A percentile compares a stretch with the other conserved stretches of the same genome.
Conservation (phyloP, 139 green algal species). For the Picochlorum sp. region DNA sequence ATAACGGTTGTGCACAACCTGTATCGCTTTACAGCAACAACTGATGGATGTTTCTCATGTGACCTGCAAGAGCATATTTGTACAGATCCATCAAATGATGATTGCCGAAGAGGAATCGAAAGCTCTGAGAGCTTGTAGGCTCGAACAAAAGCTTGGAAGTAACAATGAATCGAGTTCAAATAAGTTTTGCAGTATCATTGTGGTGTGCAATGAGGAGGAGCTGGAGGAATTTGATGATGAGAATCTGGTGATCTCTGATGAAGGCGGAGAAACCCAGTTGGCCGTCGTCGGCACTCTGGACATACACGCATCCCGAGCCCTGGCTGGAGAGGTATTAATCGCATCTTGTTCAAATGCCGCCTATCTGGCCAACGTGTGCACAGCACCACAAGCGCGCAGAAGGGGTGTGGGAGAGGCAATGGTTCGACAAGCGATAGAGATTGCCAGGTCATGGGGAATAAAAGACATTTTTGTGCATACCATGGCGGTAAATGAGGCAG, state of each 20-base stretch:
- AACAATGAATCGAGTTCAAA: too few relatives aligned
- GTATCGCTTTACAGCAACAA: too few relatives aligned
- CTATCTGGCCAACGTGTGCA: slow-evolving; percentile 45
- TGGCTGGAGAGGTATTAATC: slow-evolving; percentile 34
- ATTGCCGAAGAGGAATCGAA: slow-evolving; percentile 30
- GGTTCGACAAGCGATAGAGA: slow-evolving; percentile 6
- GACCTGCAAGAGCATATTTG: too few relatives aligned
- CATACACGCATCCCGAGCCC: slow-evolving; percentile 17
- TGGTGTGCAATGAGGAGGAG: not conserved
- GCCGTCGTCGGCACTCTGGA: slow-evolving; percentile 32
- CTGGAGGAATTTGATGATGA: not conserved
- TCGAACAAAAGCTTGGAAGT: not conserved
- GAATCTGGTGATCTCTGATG: not conserved
- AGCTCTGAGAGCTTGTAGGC: slow-evolving; percentile 11
- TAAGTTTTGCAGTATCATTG: too few relatives aligned
- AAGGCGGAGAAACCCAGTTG: not conserved
- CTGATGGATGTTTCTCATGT: not conserved
- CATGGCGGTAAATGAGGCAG: slow-evolving; percentile 33
- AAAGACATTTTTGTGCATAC: slow-evolving; percentile 39
- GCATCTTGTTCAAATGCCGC: slow-evolving; percentile 20
- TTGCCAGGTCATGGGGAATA: slow-evolving; percentile 18
- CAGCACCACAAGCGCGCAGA: slow-evolving; percentile 11
- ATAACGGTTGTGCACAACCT: too few relatives aligned
- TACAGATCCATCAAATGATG: slow-evolving; percentile 38
- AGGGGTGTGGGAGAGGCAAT: slow-evolving; percentile 24